Conservation (phyloP, 352 stramenopile genomes). For the Phytophthora palmivora region DNA sequence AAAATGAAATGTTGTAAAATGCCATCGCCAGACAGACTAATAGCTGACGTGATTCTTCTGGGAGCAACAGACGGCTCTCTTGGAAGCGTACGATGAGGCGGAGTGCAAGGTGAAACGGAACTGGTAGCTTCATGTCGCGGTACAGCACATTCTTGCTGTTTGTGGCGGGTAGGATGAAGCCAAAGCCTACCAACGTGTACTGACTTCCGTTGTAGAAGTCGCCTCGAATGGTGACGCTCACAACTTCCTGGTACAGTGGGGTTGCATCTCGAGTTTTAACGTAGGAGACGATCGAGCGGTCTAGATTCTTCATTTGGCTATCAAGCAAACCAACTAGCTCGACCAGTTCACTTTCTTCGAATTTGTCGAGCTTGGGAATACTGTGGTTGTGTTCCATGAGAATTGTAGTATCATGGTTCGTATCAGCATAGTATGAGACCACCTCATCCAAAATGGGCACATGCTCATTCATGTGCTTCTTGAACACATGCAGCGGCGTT, state of each 20-base stretch:
- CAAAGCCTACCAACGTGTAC: conserved; percentile 63
- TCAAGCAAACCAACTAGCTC: conserved; percentile 35
- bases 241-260: conserved; percentile 43
- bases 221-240: conserved; percentile 39
- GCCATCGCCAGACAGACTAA: conserved; percentile 60
- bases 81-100: conserved; percentile 63
- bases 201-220: conserved; percentile 58
- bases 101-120: conserved; percentile 61
- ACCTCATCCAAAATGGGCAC: conserved; percentile 39
- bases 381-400: conserved; percentile 34
- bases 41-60: conserved; percentile 57
- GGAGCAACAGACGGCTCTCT: conserved; percentile 63
- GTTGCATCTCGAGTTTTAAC: conserved; percentile 38
- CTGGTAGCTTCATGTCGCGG: conserved; percentile 56
- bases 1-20: conserved; percentile 56
- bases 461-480: conserved; percentile 33
- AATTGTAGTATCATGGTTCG: conserved; percentile 36
- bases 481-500: conserved; percentile 44
- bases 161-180: conserved; percentile 58
- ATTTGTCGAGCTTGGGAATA: conserved; percentile 34
- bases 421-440: conserved; percentile 54
- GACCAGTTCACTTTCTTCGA: conserved; percentile 45
- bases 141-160: conserved; percentile 67
- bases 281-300: conserved; percentile 40
- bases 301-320: conserved; percentile 35